Evolutionary conservation across 176 grass and related monocot genomes (phyloP), one percentile per base, ranked within the genome.

Genomic region (Musa acuminata): DNA sequence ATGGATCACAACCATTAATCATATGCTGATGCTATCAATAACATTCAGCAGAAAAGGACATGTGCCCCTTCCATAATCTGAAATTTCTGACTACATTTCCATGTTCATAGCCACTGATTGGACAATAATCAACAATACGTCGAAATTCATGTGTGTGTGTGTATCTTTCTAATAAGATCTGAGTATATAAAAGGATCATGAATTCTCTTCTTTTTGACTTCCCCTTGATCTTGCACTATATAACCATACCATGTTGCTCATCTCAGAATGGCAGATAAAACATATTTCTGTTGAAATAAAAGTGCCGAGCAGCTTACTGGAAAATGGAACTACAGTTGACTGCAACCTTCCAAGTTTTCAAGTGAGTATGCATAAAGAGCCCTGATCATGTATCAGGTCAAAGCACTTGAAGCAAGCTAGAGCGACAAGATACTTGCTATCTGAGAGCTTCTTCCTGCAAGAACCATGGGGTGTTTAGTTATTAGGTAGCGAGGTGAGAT

Each of bases 1-100:
- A 80, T 99, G 95, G 95, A 82, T 99, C 64, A 88, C 82, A 49
- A 89, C 95, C 11, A 79, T 99, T 72, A 94, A 81, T 53, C 88
- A 99, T 86, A 93, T 99, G 90, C 78, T 99, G 60, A 83, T 82
- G 24, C 72, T 90, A 62, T 91, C 95, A 54, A 89, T 84, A 82
- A 87, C 88, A 11, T 74, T 97, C 60, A 76, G 20, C 22, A 73
- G 53, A 60, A 67, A 79, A 53, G 80, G 67, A 51, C 16, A 51
- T 50, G 17, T 70, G 48, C 48, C 67, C 8, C 43, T 70, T 51
- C 67, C 67, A 70, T 70, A 70, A 70, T 13, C 17, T 50, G 17
- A 51, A 70, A 70, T 49, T 4, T 70, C 43, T 21, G 35, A 21
- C 67, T 70, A 50, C 11, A n/a, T 70, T 51, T 70, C 12, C 67